These are phyloP conservation scores for Rosa rugosa DNA, from an alignment of 306 rosid genomes.

Conservation along the genomic window DNA sequence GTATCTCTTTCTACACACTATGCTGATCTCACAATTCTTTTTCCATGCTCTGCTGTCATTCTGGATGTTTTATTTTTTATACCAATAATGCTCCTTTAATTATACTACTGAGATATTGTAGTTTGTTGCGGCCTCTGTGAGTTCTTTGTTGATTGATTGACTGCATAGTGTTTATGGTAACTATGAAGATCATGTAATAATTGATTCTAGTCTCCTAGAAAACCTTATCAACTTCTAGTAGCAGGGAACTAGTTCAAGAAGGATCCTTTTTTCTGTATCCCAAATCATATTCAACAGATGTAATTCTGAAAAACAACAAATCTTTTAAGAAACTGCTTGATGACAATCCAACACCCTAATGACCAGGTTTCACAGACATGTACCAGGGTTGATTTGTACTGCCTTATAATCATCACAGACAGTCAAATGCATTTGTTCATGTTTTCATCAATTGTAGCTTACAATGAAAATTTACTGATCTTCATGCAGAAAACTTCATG, in stretches of 20 bases:
- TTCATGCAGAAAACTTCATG: slow-evolving; percentile 91
- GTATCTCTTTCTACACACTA: slow-evolving; percentile 30
- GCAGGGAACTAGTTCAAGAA: not conserved
- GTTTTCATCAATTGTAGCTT: not conserved
- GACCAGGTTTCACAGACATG: not conserved
- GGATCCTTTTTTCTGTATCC: not conserved
- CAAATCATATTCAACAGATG: not conserved
- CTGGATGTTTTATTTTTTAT: not conserved
- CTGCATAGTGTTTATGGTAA: not conserved
- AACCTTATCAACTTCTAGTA: not conserved
- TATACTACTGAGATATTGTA: not conserved
- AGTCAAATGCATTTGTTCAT: not conserved
- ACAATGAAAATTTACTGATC: slow-evolving; percentile 14
- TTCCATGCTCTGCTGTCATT: not conserved
- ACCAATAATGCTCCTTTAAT: not conserved
- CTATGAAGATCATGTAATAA: not conserved
- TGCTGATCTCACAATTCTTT: not conserved
- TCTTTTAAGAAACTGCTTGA: not conserved
- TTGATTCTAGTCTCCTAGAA: not conserved
- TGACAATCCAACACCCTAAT: not conserved
- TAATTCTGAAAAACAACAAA: not conserved
- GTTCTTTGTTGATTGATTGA: not conserved
- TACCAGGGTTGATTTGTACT: not conserved
- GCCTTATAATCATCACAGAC: not conserved
- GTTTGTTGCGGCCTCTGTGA: not conserved